Evolutionary conservation across 2,329 filamentous ascomycete species (phyloP), one percentile per base, ranked within the genome.

Genomic region (Madurella fahalii): DNA sequence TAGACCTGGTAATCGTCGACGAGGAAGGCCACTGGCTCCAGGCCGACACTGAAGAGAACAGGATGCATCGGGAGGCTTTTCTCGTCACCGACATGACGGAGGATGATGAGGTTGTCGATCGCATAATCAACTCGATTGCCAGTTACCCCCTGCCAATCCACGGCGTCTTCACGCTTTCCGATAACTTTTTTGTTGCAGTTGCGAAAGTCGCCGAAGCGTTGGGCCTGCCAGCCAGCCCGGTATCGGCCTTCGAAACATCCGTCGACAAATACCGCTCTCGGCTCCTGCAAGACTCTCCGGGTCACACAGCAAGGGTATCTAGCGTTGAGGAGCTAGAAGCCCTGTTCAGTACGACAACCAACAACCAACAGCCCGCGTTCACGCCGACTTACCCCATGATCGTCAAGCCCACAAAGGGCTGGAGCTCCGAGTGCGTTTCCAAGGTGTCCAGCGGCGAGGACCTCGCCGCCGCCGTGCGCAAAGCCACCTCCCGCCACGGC

Each of bases 351-450:
- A 11, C 30, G 8, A 18, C 54, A 13, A 16, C 13, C 1, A 37
- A 34, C 11, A 30, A 20, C n/a, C 8, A 25, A 2, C 12, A 20
- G 31, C 16, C 47, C 5, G 25, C 34, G 1, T 62, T 63, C 41
- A 54, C 45, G 0, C 61, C 62, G 0, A 32, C n/a, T 0, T 64
- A 50, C 40, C 62, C 62, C 20, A 32, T 63, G 32, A 63, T 64
- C 17, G 62, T 64, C 30, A 64, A 64, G 37, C 62, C 62, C 8
- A 64, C 60, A 39, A 64, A 62, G 34, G 62, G 62, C 5, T 64
- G 62, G 62, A 59, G 56, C 13, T 64, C 62, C 0, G 62, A 64
- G 40, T 63, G 62, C 39, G 62, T 64, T 11, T 61, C 58, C 49
- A 63, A 62, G 18, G 62, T 63, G 5, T 54, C 47, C 18, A 47